Evolutionary conservation across 495 filamentous ascomycete species (phyloP).

Genomic region (Tetracladium marchalianum): DNA sequence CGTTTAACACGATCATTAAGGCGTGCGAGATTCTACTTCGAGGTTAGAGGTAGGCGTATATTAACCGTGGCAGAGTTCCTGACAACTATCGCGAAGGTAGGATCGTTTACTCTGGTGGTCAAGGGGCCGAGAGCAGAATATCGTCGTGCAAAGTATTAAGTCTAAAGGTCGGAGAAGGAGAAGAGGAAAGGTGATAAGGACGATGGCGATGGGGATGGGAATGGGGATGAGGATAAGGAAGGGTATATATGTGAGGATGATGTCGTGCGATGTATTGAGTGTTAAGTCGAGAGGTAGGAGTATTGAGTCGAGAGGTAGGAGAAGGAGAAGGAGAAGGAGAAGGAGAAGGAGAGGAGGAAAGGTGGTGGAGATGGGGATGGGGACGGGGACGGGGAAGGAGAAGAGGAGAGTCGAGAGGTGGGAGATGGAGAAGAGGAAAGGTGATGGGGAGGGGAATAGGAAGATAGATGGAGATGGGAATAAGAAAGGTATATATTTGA

Average conservation of each 20-base stretch:
- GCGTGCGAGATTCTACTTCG: background rate
- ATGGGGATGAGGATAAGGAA: background rate
- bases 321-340: background rate
- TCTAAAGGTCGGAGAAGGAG: constrained; percentile 1
- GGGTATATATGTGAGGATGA: background rate
- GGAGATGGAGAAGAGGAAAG: background rate
- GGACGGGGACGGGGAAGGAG: background rate
- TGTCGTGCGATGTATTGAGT: constrained; percentile 2
- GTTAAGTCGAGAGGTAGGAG: constrained; percentile 1
- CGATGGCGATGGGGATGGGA: background rate
- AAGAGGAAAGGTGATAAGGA: background rate
- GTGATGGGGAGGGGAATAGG: too few relatives aligned
- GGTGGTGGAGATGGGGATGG: background rate
- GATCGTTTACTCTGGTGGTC: background rate
- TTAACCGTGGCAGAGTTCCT: background rate
- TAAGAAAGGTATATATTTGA: constrained; percentile 1
- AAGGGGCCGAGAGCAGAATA: background rate
- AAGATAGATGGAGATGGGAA: background rate
- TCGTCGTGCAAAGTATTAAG: constrained; percentile 2
- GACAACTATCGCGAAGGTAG: background rate
- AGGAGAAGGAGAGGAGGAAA: background rate
- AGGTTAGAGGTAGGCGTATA: constrained; percentile 1
- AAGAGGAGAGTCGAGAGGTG: background rate
- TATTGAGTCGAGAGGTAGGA: background rate
- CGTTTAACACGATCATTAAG: constrained; percentile 1